These are phyloP conservation scores for Trichoderma koningii DNA, from an alignment of 2,329 filamentous ascomycete species.

Conservation along the genomic window DNA sequence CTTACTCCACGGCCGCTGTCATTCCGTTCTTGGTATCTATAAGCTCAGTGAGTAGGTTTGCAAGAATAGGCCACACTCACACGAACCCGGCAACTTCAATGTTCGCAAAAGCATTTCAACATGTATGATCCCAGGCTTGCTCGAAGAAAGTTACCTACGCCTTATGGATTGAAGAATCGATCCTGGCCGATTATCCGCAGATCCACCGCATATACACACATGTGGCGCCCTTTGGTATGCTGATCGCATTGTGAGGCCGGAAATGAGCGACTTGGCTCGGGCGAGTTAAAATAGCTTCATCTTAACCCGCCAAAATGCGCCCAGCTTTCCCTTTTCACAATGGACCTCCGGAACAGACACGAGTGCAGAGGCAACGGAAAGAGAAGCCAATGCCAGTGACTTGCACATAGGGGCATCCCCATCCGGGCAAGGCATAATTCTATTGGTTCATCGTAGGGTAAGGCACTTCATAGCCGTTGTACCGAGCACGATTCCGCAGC, in stretches of 20 bases:
- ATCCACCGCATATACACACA: conserved; percentile 18
- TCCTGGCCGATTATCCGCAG: not conserved
- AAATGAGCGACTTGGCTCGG: conserved; percentile 23
- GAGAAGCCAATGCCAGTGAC: no score
- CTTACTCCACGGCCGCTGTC: no score
- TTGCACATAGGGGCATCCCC: not conserved
- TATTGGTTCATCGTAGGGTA: no score
- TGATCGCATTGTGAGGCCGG: conserved; percentile 24
- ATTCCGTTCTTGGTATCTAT: no score
- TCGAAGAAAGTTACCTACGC: not conserved
- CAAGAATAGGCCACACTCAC: no score
- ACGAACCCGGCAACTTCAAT: no score
- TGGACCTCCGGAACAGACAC: not conserved
- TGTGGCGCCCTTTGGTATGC: not conserved
- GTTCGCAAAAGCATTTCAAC: no score
- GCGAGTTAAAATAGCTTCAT: conserved; percentile 19
- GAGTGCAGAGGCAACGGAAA: not conserved
- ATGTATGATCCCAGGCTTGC: no score
- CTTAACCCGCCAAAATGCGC: not conserved
- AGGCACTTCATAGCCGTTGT: no score
- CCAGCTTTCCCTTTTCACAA: not conserved
- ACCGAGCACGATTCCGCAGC: not conserved
- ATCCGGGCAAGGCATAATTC: not conserved
- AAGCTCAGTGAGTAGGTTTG: no score
- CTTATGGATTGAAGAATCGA: not conserved